These are phyloP conservation scores for Dictyostelium purpureum DNA, from an alignment of 78 protist species.

Conservation along the genomic window DNA sequence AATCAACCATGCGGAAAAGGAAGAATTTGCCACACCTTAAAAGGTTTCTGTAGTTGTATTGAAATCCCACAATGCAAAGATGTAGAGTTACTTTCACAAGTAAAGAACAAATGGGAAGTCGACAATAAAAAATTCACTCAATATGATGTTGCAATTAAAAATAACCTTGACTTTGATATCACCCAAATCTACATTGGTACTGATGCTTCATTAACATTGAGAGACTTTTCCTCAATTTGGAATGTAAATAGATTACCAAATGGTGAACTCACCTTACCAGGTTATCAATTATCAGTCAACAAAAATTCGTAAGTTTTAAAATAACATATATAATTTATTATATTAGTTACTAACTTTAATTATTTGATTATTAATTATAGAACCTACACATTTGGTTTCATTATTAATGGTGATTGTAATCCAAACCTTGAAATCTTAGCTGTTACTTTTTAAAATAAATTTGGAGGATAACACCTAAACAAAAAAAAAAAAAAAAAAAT, in stretches of 20 bases:
- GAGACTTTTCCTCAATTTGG: slow-evolving; percentile 22
- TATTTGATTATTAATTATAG: not conserved
- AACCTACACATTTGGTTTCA: not conserved
- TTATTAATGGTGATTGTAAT: not conserved
- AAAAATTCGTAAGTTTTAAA: not conserved
- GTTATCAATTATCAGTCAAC: not conserved
- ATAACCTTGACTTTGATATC: not conserved
- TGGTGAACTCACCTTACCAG: slow-evolving; percentile 5
- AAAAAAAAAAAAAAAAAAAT: too few relatives aligned
- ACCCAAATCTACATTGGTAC: slow-evolving; percentile 20
- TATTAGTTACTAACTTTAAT: not conserved
- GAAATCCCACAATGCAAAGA: not conserved
- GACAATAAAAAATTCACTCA: not conserved
- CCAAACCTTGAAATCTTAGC: too few relatives aligned
- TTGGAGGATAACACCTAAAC: too few relatives aligned
- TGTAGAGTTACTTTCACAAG: not conserved
- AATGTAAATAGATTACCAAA: not conserved
- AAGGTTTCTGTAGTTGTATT: slow-evolving; percentile 4
- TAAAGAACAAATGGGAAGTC: not conserved
- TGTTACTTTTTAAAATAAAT: too few relatives aligned
- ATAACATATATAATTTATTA: too few relatives aligned
- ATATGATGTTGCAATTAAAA: too few relatives aligned
- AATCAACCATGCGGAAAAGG: not conserved
- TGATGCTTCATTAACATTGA: not conserved
- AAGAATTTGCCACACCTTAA: not conserved